Evolutionary conservation across 2,329 filamentous ascomycete genomes (phyloP).

Genomic region (Beauveria asiatica): DNA sequence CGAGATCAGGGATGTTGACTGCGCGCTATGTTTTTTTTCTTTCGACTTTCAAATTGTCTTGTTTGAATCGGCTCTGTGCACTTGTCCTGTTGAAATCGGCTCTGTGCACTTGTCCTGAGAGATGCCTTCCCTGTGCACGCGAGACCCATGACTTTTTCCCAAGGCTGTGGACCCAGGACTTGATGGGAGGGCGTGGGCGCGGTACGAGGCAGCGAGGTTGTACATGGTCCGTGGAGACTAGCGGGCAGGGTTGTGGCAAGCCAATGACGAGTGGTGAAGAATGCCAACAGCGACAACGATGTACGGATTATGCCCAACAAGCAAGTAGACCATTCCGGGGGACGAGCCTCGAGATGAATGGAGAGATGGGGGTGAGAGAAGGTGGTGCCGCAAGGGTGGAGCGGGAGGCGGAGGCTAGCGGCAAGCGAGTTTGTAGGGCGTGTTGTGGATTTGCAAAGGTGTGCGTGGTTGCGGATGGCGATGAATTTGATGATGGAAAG

Average conservation of each 20-base stretch:
- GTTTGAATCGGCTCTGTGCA: not conserved
- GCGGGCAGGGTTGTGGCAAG: no score
- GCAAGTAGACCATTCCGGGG: not conserved
- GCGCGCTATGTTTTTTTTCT: not conserved
- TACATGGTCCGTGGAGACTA: no score
- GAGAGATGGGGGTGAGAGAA: not conserved
- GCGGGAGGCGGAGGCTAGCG: not conserved
- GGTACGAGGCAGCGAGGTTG: no score
- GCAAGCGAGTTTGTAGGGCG: not conserved
- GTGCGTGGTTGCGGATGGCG: not conserved
- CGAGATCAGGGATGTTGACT: not conserved
- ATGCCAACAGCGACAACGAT: no score
- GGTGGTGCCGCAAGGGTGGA: not conserved
- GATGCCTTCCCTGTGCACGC: not conserved
- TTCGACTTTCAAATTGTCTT: not conserved
- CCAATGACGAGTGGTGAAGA: no score
- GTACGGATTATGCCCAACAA: not conserved
- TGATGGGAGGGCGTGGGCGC: not conserved
- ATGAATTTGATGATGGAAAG: not conserved
- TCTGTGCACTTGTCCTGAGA: not conserved
- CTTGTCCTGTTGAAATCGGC: no score
- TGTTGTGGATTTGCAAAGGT: not conserved
- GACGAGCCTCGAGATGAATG: not conserved
- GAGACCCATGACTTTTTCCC: not conserved
- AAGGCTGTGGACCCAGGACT: not conserved